phyloP scores from a whole-genome alignment of 2,329 filamentous ascomycete genomes.

The Didymella exigua region DNA sequence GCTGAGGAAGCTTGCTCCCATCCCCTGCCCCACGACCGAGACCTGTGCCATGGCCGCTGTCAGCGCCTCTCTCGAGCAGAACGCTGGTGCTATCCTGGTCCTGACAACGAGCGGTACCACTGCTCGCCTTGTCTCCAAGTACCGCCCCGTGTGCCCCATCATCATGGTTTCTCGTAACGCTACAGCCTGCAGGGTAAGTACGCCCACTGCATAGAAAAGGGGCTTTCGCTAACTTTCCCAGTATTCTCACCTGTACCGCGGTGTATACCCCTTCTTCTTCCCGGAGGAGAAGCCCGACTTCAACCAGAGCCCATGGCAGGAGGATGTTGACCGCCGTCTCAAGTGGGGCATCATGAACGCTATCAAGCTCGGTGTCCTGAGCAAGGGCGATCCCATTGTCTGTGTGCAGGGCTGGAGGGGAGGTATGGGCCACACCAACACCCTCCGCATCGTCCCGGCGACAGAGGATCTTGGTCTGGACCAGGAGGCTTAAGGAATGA shows the following conservation, averaged over 20 bases:
- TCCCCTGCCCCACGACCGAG: slow-evolving; percentile 87
- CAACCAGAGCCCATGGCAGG: slow-evolving; percentile 90
- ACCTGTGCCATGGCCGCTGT: slow-evolving; percentile 97
- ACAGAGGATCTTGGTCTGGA: slow-evolving; percentile 58
- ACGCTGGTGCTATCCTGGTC: slow-evolving; percentile 93
- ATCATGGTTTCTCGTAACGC: slow-evolving; percentile 96
- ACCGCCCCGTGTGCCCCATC: slow-evolving; percentile 97
- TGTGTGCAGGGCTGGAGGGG: slow-evolving; percentile 92
- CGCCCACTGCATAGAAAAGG: not conserved
- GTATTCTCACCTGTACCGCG: slow-evolving; percentile 94
- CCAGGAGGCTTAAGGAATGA: slow-evolving; percentile 49
- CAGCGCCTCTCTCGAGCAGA: slow-evolving; percentile 92
- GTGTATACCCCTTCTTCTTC: slow-evolving; percentile 97
- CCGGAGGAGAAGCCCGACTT: slow-evolving; percentile 94
- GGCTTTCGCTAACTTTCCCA: slow-evolving; percentile 34
- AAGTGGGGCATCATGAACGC: slow-evolving; percentile 95
- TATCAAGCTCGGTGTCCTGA: slow-evolving; percentile 78
- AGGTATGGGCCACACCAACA: slow-evolving; percentile 91
- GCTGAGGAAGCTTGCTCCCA: slow-evolving; percentile 79
- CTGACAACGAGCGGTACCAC: slow-evolving; percentile 95
- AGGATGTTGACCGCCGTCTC: slow-evolving; percentile 96
- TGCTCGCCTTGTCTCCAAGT: slow-evolving; percentile 95
- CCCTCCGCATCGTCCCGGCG: slow-evolving; percentile 61
- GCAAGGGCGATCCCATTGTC: slow-evolving; percentile 74
- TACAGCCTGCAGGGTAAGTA: slow-evolving; percentile 72